Base-by-base conservation (phyloP, 495 filamentous ascomycete species). In the Podospora pseudoanserina region DNA sequence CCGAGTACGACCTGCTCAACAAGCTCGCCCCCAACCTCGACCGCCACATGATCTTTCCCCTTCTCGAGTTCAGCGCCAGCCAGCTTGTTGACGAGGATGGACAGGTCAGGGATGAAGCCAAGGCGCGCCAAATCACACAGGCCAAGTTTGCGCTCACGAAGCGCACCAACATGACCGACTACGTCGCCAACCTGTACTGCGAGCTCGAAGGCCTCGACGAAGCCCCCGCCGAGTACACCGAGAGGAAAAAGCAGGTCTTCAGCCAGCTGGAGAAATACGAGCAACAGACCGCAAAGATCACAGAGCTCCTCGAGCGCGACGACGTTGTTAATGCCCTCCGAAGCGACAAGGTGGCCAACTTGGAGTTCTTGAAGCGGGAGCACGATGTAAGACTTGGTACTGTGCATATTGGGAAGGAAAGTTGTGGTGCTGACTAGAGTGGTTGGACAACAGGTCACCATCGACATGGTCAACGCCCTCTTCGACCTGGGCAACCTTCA, bases 91-190 rank as follows among this genome's bases (percentile, higher is more conserved):
- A 86, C 57, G 84, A 86, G 67, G 87, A 87, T 63, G 85, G 84
- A 34, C 81, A 86, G 63, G 72, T 79, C 32, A 80, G 77, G 65
- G 87, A 86, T 57, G 82, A 84, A 68, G 85, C 84, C 70, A 81
- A 84, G 67, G 81, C 89, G 44, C 82, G 85, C 64, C 89, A 92
- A 74, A 89, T 94, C 72, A 88, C 86, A 32, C 87, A 90, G 75
- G 88, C 92, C 74, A 96, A 96, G 78, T 97, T 92, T 78, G 88
- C 93, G 79, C 87, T 99, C 32, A 87, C 97, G 66, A 94, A 96
- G 85, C 87, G 90, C 78, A 97, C 95, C 66, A 96, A 98, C 84
- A 99, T 99, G 95, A 92, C 88, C 72, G 95, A 98, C 79, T 99
- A 96, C 78, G 92, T 97, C 55, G 92, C 92, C 71, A 89, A 89